Conservation (phyloP, 768 basidiomycete species). For the Tricholoma sp. region DNA sequence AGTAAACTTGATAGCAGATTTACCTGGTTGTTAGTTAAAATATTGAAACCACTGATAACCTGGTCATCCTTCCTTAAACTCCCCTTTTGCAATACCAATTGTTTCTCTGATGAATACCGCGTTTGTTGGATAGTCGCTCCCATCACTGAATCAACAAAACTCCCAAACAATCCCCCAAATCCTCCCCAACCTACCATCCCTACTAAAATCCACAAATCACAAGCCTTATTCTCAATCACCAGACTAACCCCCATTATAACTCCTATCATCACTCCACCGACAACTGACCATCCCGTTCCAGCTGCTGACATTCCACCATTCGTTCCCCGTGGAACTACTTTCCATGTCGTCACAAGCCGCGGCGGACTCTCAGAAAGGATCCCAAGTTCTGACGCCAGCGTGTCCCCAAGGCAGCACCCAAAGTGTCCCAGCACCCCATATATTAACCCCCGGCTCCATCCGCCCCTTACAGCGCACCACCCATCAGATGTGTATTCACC, state of each 20-base stretch:
- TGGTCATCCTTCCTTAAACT: conserved; percentile 29
- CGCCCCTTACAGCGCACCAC: conserved; percentile 62
- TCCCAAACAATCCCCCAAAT: conserved; percentile 70
- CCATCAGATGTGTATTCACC: conserved; percentile 30
- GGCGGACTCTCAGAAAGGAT: conserved; percentile 71
- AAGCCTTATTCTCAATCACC: conserved; percentile 55
- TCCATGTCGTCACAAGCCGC: conserved; percentile 72
- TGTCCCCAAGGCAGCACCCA: conserved; percentile 86
- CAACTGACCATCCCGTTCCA: conserved; percentile 68
- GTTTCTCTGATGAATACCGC: conserved; percentile 57
- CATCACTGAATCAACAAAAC: conserved; percentile 80
- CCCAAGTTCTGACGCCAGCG: conserved; percentile 89
- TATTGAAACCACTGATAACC: conserved; percentile 56
- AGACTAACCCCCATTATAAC: conserved; percentile 50
- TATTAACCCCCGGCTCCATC: conserved; percentile 57
- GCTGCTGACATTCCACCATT: conserved; percentile 80
- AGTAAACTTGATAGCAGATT: conserved; percentile 37
- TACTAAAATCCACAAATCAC: conserved; percentile 39
- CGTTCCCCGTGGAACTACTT: conserved; percentile 78
- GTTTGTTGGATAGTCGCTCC: conserved; percentile 86
- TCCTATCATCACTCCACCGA: conserved; percentile 74
- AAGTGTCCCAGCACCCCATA: conserved; percentile 78
- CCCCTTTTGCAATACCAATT: conserved; percentile 60
- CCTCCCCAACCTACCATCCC: conserved; percentile 55
- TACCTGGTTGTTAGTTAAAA: conserved; percentile 81